Conservation (phyloP, 371 early-diverging fungal genomes). For the Mucor lusitanicus region DNA sequence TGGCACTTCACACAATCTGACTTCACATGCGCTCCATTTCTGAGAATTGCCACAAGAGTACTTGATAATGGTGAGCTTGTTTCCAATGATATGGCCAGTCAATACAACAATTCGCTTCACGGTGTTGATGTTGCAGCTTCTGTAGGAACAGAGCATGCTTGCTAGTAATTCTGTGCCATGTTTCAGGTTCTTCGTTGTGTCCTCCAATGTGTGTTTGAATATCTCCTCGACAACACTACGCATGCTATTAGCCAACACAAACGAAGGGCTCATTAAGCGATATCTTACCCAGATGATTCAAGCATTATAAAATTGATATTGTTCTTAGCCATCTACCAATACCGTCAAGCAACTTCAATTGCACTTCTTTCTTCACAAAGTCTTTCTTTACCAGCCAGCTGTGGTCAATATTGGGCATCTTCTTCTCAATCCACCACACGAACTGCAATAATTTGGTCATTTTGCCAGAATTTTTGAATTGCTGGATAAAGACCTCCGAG, state of each 20-base stretch:
- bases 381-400: constrained; percentile 3
- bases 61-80: constrained; percentile 9
- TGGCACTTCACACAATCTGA: background rate
- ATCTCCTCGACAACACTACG: constrained; percentile 4
- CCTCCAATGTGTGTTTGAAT: background rate
- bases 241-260: background rate
- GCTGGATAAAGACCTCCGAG: constrained; percentile 3
- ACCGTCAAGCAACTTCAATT: constrained; percentile 4
- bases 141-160: constrained; percentile 4
- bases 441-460: constrained; percentile 7
- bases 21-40: constrained; percentile 4
- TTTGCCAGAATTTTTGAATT: constrained; percentile 4
- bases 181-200: constrained; percentile 8
- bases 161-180: constrained; percentile 5
- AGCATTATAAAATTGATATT: background rate
- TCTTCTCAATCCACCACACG: constrained; percentile 4
- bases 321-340: constrained; percentile 11
- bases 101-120: background rate
- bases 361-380: constrained; percentile 9
- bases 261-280: no score
- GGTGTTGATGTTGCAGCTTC: background rate
- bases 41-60: background rate
- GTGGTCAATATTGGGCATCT: background rate
- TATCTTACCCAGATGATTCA: constrained; percentile 6
- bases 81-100: background rate